Conservation (phyloP, 2,329 filamentous ascomycete species). For the Botrytis pseudocinerea region DNA sequence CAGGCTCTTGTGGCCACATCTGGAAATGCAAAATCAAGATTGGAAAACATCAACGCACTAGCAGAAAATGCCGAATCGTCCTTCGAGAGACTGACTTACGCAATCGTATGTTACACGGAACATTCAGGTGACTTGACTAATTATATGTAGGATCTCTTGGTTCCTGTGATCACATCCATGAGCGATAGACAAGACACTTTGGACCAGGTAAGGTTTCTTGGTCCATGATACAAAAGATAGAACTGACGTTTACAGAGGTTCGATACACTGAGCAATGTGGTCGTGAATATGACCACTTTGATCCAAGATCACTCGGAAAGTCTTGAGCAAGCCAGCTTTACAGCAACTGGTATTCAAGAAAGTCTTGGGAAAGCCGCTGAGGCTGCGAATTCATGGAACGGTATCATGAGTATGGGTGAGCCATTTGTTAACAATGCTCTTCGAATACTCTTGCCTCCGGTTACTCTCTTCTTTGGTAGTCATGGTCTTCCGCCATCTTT, state of each 20-base stretch:
- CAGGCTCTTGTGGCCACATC: conserved; percentile 34
- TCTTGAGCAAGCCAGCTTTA: conserved; percentile 33
- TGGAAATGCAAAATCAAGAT: conserved; percentile 27
- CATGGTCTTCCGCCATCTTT: conserved; percentile 35
- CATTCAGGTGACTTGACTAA: conserved; percentile 21
- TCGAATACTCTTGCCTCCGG: conserved; percentile 26
- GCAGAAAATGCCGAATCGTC: conserved; percentile 32
- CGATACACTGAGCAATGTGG: conserved; percentile 26
- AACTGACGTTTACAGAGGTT: conserved; percentile 30
- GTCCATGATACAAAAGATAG: neutral
- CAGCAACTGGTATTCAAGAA: conserved; percentile 32
- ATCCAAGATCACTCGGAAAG: conserved; percentile 33
- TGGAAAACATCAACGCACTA: conserved; percentile 32
- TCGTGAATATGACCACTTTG: conserved; percentile 35
- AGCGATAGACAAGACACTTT: conserved; percentile 33
- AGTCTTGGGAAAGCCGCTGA: conserved; percentile 33
- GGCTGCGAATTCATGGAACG: conserved; percentile 29
- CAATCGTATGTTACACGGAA: conserved; percentile 28
- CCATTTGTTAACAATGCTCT: conserved; percentile 31
- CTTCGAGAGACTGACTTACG: conserved; percentile 27
- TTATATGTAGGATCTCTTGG: conserved; percentile 27
- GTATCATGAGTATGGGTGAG: conserved; percentile 24
- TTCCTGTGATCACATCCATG: conserved; percentile 30
- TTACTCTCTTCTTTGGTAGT: conserved; percentile 32
- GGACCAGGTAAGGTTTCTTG: conserved; percentile 30